phyloP scores from a whole-genome alignment of 495 filamentous ascomycete genomes.

The Choiromyces venosus region DNA sequence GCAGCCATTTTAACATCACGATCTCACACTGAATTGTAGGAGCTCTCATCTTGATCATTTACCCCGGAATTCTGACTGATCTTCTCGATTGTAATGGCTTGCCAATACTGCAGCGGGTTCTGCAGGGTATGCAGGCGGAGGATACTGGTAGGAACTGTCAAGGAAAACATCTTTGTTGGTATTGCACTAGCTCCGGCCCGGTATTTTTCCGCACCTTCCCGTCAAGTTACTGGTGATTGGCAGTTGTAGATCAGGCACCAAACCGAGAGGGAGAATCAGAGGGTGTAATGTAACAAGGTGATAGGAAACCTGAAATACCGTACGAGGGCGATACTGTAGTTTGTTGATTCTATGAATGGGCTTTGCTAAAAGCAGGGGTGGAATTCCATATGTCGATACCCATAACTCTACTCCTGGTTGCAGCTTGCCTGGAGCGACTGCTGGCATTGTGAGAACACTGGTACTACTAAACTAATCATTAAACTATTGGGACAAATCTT shows the following conservation, averaged over 20 bases:
- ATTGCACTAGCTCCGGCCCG: background rate
- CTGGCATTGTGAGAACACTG: background rate
- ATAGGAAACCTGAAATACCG: background rate
- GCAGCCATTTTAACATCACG: background rate
- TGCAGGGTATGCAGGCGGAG: background rate
- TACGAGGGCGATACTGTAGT: background rate
- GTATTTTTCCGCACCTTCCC: background rate
- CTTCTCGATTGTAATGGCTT: background rate
- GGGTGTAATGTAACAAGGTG: background rate
- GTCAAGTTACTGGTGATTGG: background rate
- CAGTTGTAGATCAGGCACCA: conserved; percentile 1
- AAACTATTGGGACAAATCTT: background rate
- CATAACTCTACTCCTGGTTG: background rate
- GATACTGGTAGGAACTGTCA: background rate
- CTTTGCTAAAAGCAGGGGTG: background rate
- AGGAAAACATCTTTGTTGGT: background rate
- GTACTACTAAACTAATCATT: background rate
- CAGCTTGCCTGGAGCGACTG: background rate
- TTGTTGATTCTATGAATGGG: background rate
- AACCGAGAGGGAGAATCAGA: background rate
- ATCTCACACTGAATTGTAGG: background rate
- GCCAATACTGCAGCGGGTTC: background rate
- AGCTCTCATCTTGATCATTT: background rate
- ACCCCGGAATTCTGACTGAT: background rate
- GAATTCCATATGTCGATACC: background rate